Evolutionary conservation across 768 basidiomycete species (phyloP).

Genomic region (Plicaturopsis crispa): DNA sequence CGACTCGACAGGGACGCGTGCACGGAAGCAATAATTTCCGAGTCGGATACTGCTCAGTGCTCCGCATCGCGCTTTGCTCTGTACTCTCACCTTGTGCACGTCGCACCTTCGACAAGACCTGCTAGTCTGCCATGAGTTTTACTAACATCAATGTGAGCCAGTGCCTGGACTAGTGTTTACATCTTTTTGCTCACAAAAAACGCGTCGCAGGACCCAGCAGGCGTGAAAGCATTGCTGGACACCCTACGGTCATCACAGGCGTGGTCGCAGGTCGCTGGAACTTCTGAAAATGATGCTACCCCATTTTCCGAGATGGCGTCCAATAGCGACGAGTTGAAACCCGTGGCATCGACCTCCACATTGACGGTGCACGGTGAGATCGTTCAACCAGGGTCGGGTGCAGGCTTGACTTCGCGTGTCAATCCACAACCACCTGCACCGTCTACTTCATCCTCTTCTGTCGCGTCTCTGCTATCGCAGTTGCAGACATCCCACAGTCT

Average conservation of each 20-base stretch:
- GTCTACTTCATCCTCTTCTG: constrained; percentile 28
- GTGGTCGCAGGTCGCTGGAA: constrained; percentile 46
- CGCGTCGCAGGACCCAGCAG: constrained; percentile 47
- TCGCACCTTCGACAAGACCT: too few relatives aligned
- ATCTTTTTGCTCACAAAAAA: constrained; percentile 1
- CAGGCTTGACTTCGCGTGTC: background rate
- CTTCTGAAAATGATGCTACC: constrained; percentile 1
- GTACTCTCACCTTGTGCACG: too few relatives aligned
- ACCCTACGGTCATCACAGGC: constrained; percentile 59
- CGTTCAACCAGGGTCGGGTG: background rate
- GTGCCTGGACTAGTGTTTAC: background rate
- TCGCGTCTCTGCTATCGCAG: constrained; percentile 60
- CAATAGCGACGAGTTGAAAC: too few relatives aligned
- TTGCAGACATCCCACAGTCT: constrained; percentile 30
- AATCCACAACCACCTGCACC: constrained; percentile 4
- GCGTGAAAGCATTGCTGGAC: constrained; percentile 65
- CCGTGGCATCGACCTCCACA: background rate
- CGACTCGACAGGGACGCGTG: too few relatives aligned
- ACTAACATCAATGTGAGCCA: constrained; percentile 51
- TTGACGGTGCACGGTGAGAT: background rate
- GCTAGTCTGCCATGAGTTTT: constrained; percentile 34
- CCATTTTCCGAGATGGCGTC: constrained; percentile 1
- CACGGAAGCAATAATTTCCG: too few relatives aligned
- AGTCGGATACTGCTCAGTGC: too few relatives aligned
- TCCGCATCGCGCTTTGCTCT: too few relatives aligned